A percentile compares a stretch with the other conserved stretches of the same genome.
Evolutionary conservation across 2,329 filamentous ascomycete species (phyloP).

Genomic region (Paecilomyces sp.): DNA sequence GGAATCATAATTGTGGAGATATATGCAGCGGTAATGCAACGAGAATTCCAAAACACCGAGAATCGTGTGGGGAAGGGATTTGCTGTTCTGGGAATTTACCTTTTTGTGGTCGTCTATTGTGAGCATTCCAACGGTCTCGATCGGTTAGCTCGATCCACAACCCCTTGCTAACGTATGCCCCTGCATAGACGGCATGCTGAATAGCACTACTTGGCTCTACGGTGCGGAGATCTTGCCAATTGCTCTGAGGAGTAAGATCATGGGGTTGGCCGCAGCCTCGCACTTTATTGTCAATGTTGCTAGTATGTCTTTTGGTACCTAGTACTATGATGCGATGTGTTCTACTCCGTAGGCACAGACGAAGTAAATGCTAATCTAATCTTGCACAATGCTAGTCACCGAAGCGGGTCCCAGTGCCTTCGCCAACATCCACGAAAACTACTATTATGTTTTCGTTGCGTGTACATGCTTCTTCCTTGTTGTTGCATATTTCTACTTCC

Average conservation of each 20-base stretch:
- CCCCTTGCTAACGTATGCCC: slow-evolving; percentile 2
- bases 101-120: slow-evolving; percentile 53
- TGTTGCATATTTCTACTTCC: slow-evolving; percentile 50
- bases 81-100: slow-evolving; percentile 52
- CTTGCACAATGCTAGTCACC: slow-evolving; percentile 28
- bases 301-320: slow-evolving; percentile 14
- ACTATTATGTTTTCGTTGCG: slow-evolving; percentile 54
- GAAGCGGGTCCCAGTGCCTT: slow-evolving; percentile 51
- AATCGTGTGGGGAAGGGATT: slow-evolving; percentile 53
- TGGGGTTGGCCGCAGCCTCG: slow-evolving; percentile 47
- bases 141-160: neutral
- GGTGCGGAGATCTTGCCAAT: slow-evolving; percentile 51
- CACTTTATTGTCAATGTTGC: slow-evolving; percentile 52
- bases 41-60: slow-evolving; percentile 47
- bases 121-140: slow-evolving; percentile 12
- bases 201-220: slow-evolving; percentile 50
- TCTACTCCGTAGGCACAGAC: no score
- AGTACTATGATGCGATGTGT: neutral
- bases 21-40: slow-evolving; percentile 54
- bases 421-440: slow-evolving; percentile 51
- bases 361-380: slow-evolving; percentile 1
- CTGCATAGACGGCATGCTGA: slow-evolving; percentile 43
- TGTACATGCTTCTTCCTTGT: slow-evolving; percentile 47
- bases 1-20: slow-evolving; percentile 52
- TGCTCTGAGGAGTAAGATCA: slow-evolving; percentile 47